Evolutionary conservation across 768 basidiomycete species (phyloP), one percentile per base, ranked within the genome.

Genomic region (Panus rudis): DNA sequence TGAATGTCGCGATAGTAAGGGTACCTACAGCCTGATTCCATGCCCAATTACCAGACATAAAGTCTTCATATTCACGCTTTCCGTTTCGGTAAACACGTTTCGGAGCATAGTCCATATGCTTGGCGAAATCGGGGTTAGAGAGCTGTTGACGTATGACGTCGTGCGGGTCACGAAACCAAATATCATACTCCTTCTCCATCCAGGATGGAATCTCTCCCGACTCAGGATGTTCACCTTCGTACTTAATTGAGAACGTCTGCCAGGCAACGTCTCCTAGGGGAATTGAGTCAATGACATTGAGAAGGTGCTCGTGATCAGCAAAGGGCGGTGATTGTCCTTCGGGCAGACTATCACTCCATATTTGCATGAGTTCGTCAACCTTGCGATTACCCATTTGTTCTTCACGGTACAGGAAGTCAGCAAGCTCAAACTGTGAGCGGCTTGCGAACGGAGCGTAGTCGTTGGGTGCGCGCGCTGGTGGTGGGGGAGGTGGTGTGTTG

Each of bases 191-290:
- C 22, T 52, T 39, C 0, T 44, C 21, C 46, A 42, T 48, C 46
- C 46, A 64, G 10, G 51, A 40, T 2, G 55, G 55, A 5, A 48
- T 28, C 3, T 50, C 46, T n/a, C n/a, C n/a, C 3, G 42, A 35
- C 3, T 37, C 35, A 1, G 58, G 17, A 12, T 23, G 20, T 6
- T 28, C 25, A 11, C 61, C 50, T 20, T 39, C 37, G 45, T 59
- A 61, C 5, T 19, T 6, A 3, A 47, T 39, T 0, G 43, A 41
- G 23, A 63, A 56, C 11, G 46, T 50, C 23, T 64, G 22, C 66
- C 65, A 66, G 0, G 53, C 52, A 4, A 56, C 44, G 30, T 59
- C 59, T 4, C 63, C 58, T 22, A 55, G 37, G 10, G 40, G n/a
- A 1, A 53, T 60, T 0, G 44, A 20, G 39, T 66, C 58, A 37